Evolutionary conservation across 1,284 basidiomycete species (phyloP).

Genomic region (Macrocystidia cucumis): DNA sequence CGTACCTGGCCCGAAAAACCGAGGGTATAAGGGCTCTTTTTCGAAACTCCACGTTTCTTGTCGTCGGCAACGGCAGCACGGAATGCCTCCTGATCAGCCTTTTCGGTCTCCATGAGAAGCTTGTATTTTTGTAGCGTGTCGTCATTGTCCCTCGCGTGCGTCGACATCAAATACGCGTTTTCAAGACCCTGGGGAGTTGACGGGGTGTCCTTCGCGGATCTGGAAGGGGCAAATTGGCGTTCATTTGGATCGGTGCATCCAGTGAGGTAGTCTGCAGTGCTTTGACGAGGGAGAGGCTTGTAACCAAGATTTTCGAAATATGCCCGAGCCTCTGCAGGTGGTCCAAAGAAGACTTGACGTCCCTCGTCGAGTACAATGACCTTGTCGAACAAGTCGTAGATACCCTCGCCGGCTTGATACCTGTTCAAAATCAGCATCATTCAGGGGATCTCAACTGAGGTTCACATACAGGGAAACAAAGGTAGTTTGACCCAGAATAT

Average conservation of each 20-base stretch:
- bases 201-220: constrained; percentile 59
- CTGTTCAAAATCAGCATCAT: constrained; percentile 21
- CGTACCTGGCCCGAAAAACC: constrained; percentile 70
- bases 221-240: constrained; percentile 74
- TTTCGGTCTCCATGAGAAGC: constrained; percentile 51
- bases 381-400: constrained; percentile 77
- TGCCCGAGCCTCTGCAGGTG: constrained; percentile 58
- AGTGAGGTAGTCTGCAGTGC: constrained; percentile 70
- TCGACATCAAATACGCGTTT: constrained; percentile 54
- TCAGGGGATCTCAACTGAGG: constrained; percentile 14
- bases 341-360: constrained; percentile 79
- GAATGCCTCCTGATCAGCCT: constrained; percentile 69
- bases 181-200: constrained; percentile 70
- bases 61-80: constrained; percentile 67
- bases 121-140: constrained; percentile 60
- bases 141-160: constrained; percentile 39
- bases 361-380: constrained; percentile 78
- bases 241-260: constrained; percentile 82
- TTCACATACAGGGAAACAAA: constrained; percentile 64
- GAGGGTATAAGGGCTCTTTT: constrained; percentile 84
- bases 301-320: constrained; percentile 82
- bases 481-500: constrained; percentile 68
- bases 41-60: constrained; percentile 79
- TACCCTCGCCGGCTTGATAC: constrained; percentile 78
- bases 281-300: constrained; percentile 66